These are phyloP conservation scores for Aureobasidium leucospermi DNA, from an alignment of 2,329 filamentous ascomycete species.

Conservation along the genomic window DNA sequence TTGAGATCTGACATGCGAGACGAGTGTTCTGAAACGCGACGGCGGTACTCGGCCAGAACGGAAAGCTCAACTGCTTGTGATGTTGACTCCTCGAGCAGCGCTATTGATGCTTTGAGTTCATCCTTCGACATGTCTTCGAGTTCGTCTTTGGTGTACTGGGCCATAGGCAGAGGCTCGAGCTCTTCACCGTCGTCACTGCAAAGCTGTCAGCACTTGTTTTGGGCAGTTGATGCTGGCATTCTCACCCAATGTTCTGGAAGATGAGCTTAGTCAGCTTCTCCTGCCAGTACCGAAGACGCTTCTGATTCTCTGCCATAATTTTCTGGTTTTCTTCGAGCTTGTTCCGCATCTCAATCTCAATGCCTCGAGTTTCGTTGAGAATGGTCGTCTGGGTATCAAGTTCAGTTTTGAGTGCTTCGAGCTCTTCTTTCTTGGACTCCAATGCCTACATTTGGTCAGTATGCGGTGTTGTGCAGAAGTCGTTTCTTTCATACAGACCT, in stretches of 20 bases:
- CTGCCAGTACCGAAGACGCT: constrained; percentile 75
- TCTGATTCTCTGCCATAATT: constrained; percentile 75
- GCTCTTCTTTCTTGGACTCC: constrained; percentile 69
- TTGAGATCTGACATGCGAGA: constrained; percentile 77
- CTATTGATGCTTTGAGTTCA: constrained; percentile 57
- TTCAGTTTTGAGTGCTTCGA: constrained; percentile 72
- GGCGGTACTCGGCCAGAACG: constrained; percentile 82
- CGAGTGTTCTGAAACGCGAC: constrained; percentile 74
- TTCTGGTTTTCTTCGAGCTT: constrained; percentile 97
- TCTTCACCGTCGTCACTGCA: constrained; percentile 48
- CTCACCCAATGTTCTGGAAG: constrained; percentile 60
- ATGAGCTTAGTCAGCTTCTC: constrained; percentile 80
- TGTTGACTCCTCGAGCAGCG: constrained; percentile 63
- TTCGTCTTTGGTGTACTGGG: constrained; percentile 68
- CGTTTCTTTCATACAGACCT: constrained; percentile 33
- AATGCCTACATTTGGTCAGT: constrained; percentile 46
- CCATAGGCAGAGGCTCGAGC: constrained; percentile 53
- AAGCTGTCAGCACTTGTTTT: background rate
- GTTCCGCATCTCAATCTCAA: constrained; percentile 97
- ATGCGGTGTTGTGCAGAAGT: background rate
- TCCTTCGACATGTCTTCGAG: constrained; percentile 57
- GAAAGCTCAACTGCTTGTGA: constrained; percentile 84
- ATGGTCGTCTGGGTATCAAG: constrained; percentile 79
- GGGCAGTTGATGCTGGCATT: background rate
- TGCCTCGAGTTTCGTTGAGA: constrained; percentile 78